Evolutionary conservation across 495 filamentous ascomycete species (phyloP).

Genomic region (Aspergillus egyptiacus): DNA sequence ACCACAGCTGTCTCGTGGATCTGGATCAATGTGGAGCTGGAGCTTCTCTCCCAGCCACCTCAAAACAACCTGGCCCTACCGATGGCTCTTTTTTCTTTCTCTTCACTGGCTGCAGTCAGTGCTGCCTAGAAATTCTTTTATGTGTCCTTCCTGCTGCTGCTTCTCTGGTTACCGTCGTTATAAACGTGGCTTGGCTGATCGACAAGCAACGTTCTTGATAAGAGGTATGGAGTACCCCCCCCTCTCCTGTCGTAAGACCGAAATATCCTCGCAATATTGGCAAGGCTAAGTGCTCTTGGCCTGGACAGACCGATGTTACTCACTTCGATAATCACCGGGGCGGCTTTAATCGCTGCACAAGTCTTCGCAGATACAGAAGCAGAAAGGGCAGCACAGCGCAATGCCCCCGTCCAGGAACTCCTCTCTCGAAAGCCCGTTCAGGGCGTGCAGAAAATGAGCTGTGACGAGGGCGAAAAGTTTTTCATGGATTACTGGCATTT

Average conservation of each 20-base stretch:
- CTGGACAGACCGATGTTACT: slow-evolving; percentile 9
- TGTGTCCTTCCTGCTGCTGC: too few relatives aligned
- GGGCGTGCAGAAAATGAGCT: slow-evolving; percentile 68
- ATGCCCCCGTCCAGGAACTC: slow-evolving; percentile 20
- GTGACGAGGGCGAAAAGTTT: slow-evolving; percentile 82
- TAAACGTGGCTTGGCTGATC: too few relatives aligned
- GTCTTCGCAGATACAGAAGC: slow-evolving; percentile 7
- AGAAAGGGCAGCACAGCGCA: slow-evolving; percentile 17
- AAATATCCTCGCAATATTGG: too few relatives aligned
- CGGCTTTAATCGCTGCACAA: slow-evolving; percentile 7
- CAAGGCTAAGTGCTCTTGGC: neutral
- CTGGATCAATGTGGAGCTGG: neutral
- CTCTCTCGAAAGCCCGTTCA: slow-evolving; percentile 18
- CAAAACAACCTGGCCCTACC: neutral
- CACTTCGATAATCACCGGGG: slow-evolving; percentile 4
- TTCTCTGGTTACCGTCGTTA: too few relatives aligned
- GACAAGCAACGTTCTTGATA: neutral
- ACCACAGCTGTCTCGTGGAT: neutral
- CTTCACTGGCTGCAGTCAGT: neutral
- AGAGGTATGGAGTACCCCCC: neutral
- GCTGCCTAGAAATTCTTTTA: neutral
- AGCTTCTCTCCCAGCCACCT: neutral
- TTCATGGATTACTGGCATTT: slow-evolving; percentile 59
- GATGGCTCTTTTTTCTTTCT: neutral
- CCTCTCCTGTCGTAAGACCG: too few relatives aligned